Base-by-base conservation (phyloP, 129 eudicot species). In the Kitagawia praeruptora region DNA sequence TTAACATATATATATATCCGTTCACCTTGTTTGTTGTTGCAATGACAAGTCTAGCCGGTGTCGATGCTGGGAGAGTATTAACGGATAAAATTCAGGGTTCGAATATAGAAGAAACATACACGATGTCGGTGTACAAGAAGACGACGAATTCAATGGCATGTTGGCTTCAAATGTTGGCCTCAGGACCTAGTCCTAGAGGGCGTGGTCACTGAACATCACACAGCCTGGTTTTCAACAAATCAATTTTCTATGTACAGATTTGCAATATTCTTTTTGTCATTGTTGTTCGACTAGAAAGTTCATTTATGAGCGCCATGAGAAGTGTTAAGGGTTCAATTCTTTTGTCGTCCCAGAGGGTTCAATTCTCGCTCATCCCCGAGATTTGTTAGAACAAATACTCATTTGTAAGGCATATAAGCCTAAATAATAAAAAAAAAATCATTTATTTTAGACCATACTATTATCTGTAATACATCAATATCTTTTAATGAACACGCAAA, bases 161-260 rank as follows among this genome's bases (percentile, higher is more conserved):
- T 40, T 83, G 82, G 86, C 82, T 83, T 18, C 72, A 74, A 77
- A 53, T 64, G 48, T 37, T 83, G 37, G 72, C 82, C 4, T 83
- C 83, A 2, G 86, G 83, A 6, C 83, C 86, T 49, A 83, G 86
- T 76, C 86, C 86, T 2, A 79, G 66, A 79, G 86, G 86, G 6
- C 83, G 80, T 47, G 86, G 86, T 42, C 86, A 83, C 74, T 83
- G 38, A 80, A 21, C 42, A 18, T 16, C 10, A 31, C 9, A 2
- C 1, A 4, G 0, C 18, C 21, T 14, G 40, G 19, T 6, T 28
- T 28, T 12, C 18, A 34, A 66, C 19, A 15, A 28, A 11, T n/a
- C 14, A 8, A 14, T 1, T 53, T 53, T 53, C 27, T 25, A 63
- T 63, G 38, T 63, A 63, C 0, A 63, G 15, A 63, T 63, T 25